These are phyloP conservation scores for Taphrina wiesneri DNA, from an alignment of 1,139 yeast species.

Conservation along the genomic window DNA sequence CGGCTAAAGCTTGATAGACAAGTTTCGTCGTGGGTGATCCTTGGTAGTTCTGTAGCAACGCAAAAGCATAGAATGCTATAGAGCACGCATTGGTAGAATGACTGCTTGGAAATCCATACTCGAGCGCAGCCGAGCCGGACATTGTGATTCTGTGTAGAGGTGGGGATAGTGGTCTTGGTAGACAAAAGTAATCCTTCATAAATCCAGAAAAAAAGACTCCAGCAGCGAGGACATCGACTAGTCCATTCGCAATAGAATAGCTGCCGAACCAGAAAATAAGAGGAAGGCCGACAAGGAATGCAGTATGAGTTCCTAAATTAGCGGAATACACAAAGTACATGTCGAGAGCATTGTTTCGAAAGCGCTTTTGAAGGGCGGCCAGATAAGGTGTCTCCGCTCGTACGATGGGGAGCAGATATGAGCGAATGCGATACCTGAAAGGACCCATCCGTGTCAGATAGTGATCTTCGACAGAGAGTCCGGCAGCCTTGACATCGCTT, in stretches of 20 bases:
- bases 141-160: slow-evolving; percentile 87
- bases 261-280: slow-evolving; percentile 82
- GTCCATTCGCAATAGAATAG: slow-evolving; percentile 55
- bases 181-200: slow-evolving; percentile 78
- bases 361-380: slow-evolving; percentile 55
- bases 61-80: slow-evolving; percentile 43
- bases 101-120: slow-evolving; percentile 92
- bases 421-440: slow-evolving; percentile 60
- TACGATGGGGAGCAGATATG: slow-evolving; percentile 59
- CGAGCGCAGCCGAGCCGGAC: slow-evolving; percentile 84
- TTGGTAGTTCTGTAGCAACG: slow-evolving; percentile 35
- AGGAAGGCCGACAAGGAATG: slow-evolving; percentile 86
- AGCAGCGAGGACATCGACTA: slow-evolving; percentile 74
- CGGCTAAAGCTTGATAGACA: slow-evolving; percentile 41
- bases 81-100: slow-evolving; percentile 90
- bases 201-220: slow-evolving; percentile 81
- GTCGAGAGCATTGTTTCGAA: slow-evolving; percentile 52
- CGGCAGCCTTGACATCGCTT: slow-evolving; percentile 39
- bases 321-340: slow-evolving; percentile 86
- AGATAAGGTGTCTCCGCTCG: slow-evolving; percentile 67
- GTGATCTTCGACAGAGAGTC: slow-evolving; percentile 39
- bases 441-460: slow-evolving; percentile 53
- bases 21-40: slow-evolving; percentile 10
- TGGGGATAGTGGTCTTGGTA: slow-evolving; percentile 91
- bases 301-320: slow-evolving; percentile 87